These are phyloP conservation scores for Trichophyton simii DNA, from an alignment of 2,329 filamentous ascomycete genomes.

Conservation along the genomic window DNA sequence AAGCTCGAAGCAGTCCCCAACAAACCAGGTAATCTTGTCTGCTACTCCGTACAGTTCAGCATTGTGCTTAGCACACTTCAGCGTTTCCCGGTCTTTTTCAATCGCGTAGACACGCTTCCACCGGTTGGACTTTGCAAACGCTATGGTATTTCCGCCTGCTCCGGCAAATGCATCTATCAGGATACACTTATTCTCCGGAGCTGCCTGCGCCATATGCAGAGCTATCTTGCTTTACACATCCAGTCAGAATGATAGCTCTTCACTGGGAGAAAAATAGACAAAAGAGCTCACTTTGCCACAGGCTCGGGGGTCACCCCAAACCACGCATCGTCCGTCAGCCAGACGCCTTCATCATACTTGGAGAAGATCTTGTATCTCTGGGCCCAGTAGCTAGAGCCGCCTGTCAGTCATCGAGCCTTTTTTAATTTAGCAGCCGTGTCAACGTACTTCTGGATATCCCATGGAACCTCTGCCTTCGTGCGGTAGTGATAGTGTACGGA, in stretches of 20 bases:
- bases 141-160: conserved; percentile 85
- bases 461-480: conserved; percentile 57
- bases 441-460: conserved; percentile 68
- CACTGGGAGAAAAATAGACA: background rate
- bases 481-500: conserved; percentile 62
- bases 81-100: conserved; percentile 65
- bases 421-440: background rate
- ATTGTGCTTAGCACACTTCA: conserved; percentile 88
- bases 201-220: conserved; percentile 49
- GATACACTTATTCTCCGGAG: conserved; percentile 45
- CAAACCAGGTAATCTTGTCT: conserved; percentile 70
- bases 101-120: conserved; percentile 82
- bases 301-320: conserved; percentile 93
- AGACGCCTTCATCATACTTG: conserved; percentile 73
- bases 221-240: conserved; percentile 54
- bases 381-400: conserved; percentile 61
- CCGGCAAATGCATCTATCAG: conserved; percentile 85
- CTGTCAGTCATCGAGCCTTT: conserved; percentile 6
- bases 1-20: conserved; percentile 73
- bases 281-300: conserved; percentile 56
- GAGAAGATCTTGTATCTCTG: conserved; percentile 82
- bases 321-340: conserved; percentile 89
- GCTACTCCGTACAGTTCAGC: conserved; percentile 70
- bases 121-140: conserved; percentile 68
- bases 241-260: background rate